Conservation (phyloP, 768 basidiomycete species). For the Tricholomella constricta region DNA sequence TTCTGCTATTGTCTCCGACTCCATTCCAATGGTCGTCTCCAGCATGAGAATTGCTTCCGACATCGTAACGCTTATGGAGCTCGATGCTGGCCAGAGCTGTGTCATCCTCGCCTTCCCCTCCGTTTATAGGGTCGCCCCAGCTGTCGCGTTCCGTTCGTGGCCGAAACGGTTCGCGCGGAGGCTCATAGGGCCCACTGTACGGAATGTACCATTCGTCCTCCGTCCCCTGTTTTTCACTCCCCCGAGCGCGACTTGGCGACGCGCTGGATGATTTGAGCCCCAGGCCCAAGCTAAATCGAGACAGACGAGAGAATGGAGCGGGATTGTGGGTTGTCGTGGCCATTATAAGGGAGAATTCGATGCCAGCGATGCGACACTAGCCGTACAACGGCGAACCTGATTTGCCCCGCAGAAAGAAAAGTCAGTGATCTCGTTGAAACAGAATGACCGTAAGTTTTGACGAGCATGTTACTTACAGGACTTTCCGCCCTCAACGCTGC, state of each 20-base stretch:
- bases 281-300: constrained; percentile 20
- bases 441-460: not conserved
- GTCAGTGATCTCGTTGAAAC: not conserved
- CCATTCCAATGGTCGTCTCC: constrained; percentile 12
- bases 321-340: constrained; percentile 11
- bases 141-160: constrained; percentile 38
- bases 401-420: not conserved
- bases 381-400: constrained; percentile 7
- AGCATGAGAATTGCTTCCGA: constrained; percentile 19
- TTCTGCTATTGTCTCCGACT: constrained; percentile 16
- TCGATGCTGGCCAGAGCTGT: constrained; percentile 28
- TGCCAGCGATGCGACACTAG: not conserved
- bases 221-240: constrained; percentile 10
- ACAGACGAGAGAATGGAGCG: constrained; percentile 17
- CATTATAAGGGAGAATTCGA: constrained; percentile 2
- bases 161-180: constrained; percentile 32
- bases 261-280: constrained; percentile 14
- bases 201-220: constrained; percentile 65
- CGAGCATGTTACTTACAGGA: not conserved
- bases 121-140: constrained; percentile 40
- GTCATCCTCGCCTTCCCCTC: constrained; percentile 30
- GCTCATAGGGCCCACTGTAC: constrained; percentile 64
- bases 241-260: constrained; percentile 4
- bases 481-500: not conserved
- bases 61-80: constrained; percentile 30